Conservation (phyloP, 2,329 filamentous ascomycete genomes). For the Fragosphaeria purpurea region DNA sequence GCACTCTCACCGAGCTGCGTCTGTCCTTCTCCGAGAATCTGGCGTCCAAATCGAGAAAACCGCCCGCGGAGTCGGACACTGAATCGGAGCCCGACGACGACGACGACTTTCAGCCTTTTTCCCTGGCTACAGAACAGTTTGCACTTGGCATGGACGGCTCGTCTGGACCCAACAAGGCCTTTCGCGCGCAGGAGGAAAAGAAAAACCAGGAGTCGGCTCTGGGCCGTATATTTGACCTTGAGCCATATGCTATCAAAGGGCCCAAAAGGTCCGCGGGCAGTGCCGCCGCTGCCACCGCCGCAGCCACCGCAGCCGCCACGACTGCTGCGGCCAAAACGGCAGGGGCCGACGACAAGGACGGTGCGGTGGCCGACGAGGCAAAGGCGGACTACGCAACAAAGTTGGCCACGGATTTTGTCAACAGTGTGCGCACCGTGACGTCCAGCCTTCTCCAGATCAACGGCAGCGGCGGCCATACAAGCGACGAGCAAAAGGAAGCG, state of each 20-base stretch:
- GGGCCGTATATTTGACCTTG: slow-evolving; percentile 42
- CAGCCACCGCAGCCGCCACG: slow-evolving; percentile 20
- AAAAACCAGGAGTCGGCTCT: slow-evolving; percentile 45
- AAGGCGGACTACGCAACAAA: slow-evolving; percentile 18
- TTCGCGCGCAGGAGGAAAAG: slow-evolving; percentile 41
- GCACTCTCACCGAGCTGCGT: slow-evolving; percentile 43
- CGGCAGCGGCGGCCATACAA: slow-evolving; percentile 19
- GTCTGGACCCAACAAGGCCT: slow-evolving; percentile 27
- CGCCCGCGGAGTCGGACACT: slow-evolving; percentile 25
- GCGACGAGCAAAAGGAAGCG: slow-evolving; percentile 26
- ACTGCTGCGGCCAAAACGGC: slow-evolving; percentile 15
- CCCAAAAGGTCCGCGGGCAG: slow-evolving; percentile 12
- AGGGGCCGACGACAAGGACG: neutral
- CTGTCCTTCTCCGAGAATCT: slow-evolving; percentile 49
- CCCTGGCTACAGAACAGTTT: slow-evolving; percentile 1
- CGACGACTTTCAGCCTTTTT: slow-evolving; percentile 33
- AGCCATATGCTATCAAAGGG: slow-evolving; percentile 29
- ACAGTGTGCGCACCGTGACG: slow-evolving; percentile 27
- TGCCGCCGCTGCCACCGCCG: neutral
- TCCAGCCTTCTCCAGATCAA: slow-evolving; percentile 23
- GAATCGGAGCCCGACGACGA: slow-evolving; percentile 45
- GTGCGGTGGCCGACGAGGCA: slow-evolving; percentile 24
- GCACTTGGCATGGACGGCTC: neutral
- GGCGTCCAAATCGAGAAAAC: slow-evolving; percentile 36
- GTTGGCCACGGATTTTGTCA: slow-evolving; percentile 22